Base-by-base conservation (phyloP, 164 flowering plant species). In the Aristolochia californica region DNA sequence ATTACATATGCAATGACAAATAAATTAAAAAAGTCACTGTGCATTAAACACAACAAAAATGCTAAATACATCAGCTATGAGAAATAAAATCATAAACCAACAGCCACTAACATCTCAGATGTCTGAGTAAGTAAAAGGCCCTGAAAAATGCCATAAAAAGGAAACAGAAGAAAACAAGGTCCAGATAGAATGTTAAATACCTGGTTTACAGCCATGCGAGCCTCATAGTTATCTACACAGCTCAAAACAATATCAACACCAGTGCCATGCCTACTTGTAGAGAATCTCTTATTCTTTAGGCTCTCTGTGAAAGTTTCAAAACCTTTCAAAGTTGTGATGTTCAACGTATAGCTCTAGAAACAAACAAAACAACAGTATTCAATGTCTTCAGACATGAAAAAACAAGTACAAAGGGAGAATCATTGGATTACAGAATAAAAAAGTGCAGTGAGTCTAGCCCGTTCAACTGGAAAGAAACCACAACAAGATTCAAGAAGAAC, bases 181-280 rank as follows among this genome's bases (percentile, higher is more conserved):
- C 50, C 50, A 5, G 5, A 47, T 47, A 1, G 22, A 47, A 47
- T 16, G 2, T 17, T 47, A 47, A 53, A 69, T 70, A 93, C 97
- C 99, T 89, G 99, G 72, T 93, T 93, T 49, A 93, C 96, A 65
- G 84, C 97, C 97, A 93, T 93, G 68, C 99, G 78, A 56, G 99
- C 99, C 79, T 93, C 99, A 72, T 93, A 87, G 73, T 93, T 93
- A 73, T 93, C 99, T 1, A 93, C 97, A 70, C 99, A 93, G 71
- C 97, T 89, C 64, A 93, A 74, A 48, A 93, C 97, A 72, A 93
- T 94, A 76, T 93, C 97, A 28, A 93, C 95, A 45, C 99, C 96
- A 49, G 66, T 67, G 15, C 83, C 83, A 12, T 43, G 78, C 74
- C 80, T 80, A 48, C 56, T 74, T 21, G 83, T 76, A 61, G 75